Percentiles rank a stretch among this genome's conserved stretches.
phyloP scores from a whole-genome alignment of 1,284 basidiomycete genomes.

The Ustilago trichophora region DNA sequence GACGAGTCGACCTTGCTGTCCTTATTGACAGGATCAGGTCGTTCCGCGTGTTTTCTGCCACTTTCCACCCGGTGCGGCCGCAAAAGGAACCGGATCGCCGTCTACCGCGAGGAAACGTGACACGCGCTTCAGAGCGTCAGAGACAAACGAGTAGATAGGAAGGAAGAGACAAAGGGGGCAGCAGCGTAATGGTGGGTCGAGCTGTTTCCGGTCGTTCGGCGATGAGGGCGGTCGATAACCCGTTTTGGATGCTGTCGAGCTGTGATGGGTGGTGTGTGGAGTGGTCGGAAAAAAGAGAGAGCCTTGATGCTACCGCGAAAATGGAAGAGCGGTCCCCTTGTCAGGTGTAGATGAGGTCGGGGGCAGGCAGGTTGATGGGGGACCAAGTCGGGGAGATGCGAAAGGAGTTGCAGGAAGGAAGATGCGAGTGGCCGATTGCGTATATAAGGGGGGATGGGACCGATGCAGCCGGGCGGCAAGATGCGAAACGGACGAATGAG shows the following conservation, averaged over 20 bases:
- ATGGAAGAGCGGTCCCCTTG: neutral
- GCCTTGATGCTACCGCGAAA: constrained; percentile 2
- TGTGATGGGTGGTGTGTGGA: neutral
- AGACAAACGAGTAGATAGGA: too few species aligned
- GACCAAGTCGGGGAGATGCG: constrained; percentile 3
- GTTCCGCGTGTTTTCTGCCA: too few species aligned
- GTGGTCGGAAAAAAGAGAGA: constrained; percentile 18
- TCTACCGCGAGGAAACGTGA: too few species aligned
- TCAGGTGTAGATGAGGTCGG: constrained; percentile 5
- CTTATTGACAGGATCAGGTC: too few species aligned
- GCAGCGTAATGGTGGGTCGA: too few species aligned
- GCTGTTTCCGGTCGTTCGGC: too few species aligned
- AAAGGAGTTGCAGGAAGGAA: constrained; percentile 9
- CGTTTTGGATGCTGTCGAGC: neutral
- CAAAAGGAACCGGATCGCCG: too few species aligned
- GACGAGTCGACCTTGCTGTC: too few species aligned
- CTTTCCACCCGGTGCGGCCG: too few species aligned
- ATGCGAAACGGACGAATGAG: constrained; percentile 23
- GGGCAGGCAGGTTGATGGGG: constrained; percentile 3
- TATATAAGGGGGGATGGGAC: constrained; percentile 15
- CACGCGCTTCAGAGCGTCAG: too few species aligned
- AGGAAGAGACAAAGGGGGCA: too few species aligned
- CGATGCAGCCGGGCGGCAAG: constrained; percentile 28
- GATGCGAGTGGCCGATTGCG: constrained; percentile 8
- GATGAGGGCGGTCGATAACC: too few species aligned